Percentiles rank a stretch among this genome's conserved stretches.
These are phyloP conservation scores for Calonectria pseudoreteaudii DNA, from an alignment of 2,329 filamentous ascomycete genomes.

Conservation along the genomic window DNA sequence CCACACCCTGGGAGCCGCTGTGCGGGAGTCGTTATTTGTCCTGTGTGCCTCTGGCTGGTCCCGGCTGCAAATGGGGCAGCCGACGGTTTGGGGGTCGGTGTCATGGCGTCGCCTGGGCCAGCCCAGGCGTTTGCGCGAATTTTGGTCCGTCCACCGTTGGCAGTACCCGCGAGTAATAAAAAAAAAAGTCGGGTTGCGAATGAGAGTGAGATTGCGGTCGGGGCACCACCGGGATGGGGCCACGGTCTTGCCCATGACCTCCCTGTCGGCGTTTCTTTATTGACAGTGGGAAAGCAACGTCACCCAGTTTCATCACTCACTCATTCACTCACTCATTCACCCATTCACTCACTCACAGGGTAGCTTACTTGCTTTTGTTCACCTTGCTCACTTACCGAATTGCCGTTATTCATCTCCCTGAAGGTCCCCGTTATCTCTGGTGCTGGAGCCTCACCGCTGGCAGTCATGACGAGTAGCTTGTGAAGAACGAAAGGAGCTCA, in stretches of 20 bases:
- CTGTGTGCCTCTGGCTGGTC: constrained; percentile 1
- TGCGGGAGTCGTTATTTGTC: not conserved
- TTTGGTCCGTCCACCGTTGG: constrained; percentile 18
- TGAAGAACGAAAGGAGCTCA: not conserved
- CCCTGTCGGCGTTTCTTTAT: not conserved
- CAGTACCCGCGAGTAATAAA: constrained; percentile 13
- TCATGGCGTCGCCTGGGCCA: constrained; percentile 10
- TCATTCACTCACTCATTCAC: not conserved
- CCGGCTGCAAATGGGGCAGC: constrained; percentile 1
- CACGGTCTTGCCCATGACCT: not conserved
- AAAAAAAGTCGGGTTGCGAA: constrained; percentile 7
- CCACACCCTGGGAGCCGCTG: not conserved
- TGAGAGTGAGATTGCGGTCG: constrained; percentile 23
- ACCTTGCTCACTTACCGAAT: not conserved
- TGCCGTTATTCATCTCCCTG: not conserved
- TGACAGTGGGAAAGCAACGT: not conserved
- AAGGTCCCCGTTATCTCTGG: not conserved
- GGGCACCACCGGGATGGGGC: constrained; percentile 3
- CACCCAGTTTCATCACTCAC: not conserved
- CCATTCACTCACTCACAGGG: not conserved
- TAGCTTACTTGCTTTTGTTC: not conserved
- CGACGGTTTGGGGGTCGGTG: constrained; percentile 9
- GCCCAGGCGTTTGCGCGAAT: constrained; percentile 28
- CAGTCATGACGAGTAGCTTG: not conserved
- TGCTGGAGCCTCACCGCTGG: not conserved